Conservation (phyloP, 352 stramenopile species). For the Phytopythium aichiense region DNA sequence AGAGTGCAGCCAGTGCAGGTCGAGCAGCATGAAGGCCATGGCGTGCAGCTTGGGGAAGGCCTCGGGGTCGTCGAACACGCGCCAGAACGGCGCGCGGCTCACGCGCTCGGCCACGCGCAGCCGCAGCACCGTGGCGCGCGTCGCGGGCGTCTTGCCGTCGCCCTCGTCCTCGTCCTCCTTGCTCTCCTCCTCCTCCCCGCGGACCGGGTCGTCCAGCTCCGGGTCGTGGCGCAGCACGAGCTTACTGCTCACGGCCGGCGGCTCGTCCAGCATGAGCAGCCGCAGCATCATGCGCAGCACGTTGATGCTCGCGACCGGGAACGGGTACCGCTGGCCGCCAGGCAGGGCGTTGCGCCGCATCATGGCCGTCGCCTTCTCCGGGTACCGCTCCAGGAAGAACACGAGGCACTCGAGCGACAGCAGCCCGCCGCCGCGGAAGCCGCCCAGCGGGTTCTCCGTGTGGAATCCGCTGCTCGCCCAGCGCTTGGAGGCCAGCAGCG, state of each 20-base stretch:
- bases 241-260: slow-evolving; percentile 61
- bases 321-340: slow-evolving; percentile 76
- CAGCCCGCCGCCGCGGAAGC: slow-evolving; percentile 71
- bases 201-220: not conserved
- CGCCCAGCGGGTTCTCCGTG: slow-evolving; percentile 71
- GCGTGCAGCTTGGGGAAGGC: slow-evolving; percentile 73
- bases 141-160: slow-evolving; percentile 1
- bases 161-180: slow-evolving; percentile 21
- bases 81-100: slow-evolving; percentile 76
- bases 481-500: slow-evolving; percentile 52
- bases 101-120: slow-evolving; percentile 76
- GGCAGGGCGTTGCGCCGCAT: slow-evolving; percentile 69
- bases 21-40: slow-evolving; percentile 86
- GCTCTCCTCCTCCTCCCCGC: slow-evolving; percentile 1
- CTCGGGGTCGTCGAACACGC: slow-evolving; percentile 64
- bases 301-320: slow-evolving; percentile 82
- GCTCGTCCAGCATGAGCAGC: slow-evolving; percentile 78
- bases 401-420: slow-evolving; percentile 70
- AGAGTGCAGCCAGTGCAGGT: slow-evolving; percentile 78
- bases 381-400: slow-evolving; percentile 77
- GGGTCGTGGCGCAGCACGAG: slow-evolving; percentile 61
- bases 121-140: slow-evolving; percentile 54
- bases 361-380: slow-evolving; percentile 69
- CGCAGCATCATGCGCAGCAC: slow-evolving; percentile 86
- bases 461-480: slow-evolving; percentile 77